Evolutionary conservation across 352 stramenopile genomes (phyloP).

Genomic region (Phytophthora pinifolia): DNA sequence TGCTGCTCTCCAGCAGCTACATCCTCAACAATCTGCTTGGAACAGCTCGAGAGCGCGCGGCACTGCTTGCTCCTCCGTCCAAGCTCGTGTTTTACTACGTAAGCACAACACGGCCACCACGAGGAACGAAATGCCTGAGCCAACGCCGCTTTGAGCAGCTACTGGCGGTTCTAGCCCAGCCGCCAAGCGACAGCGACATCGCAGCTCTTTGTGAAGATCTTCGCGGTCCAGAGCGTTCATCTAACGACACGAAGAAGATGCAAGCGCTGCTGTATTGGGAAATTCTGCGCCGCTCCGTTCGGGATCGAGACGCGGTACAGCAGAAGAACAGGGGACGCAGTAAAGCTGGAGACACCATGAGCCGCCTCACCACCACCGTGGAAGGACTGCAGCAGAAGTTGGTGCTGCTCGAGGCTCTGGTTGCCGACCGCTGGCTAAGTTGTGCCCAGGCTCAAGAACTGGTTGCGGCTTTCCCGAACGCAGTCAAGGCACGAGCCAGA

Average conservation of each 20-base stretch:
- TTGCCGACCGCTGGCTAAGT: slow-evolving; percentile 53
- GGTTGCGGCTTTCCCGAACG: slow-evolving; percentile 45
- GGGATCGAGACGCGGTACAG: background rate
- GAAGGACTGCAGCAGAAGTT: slow-evolving; percentile 25
- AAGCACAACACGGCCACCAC: slow-evolving; percentile 69
- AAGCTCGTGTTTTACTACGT: slow-evolving; percentile 79
- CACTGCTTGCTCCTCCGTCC: background rate
- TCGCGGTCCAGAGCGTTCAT: background rate
- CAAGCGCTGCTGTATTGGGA: slow-evolving; percentile 45
- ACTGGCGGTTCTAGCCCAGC: slow-evolving; percentile 34
- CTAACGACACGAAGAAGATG: slow-evolving; percentile 3
- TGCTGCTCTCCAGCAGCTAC: slow-evolving; percentile 67
- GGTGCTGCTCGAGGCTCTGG: slow-evolving; percentile 50
- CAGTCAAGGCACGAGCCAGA: slow-evolving; percentile 47
- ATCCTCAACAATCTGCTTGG: slow-evolving; percentile 70
- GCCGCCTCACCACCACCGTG: slow-evolving; percentile 18
- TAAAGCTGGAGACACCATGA: slow-evolving; percentile 6
- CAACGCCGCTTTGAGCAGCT: slow-evolving; percentile 61
- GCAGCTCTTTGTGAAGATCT: slow-evolving; percentile 16
- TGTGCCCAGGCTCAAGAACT: slow-evolving; percentile 45
- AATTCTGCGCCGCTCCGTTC: slow-evolving; percentile 33
- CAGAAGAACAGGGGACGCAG: background rate
- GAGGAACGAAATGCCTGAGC: slow-evolving; percentile 51
- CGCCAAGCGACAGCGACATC: slow-evolving; percentile 19
- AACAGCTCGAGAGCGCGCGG: slow-evolving; percentile 7